Evolutionary conservation across 1,139 yeast species (phyloP), one percentile per base, ranked within the genome.

Genomic region (Hemisphaericaspora xylofermentans): DNA sequence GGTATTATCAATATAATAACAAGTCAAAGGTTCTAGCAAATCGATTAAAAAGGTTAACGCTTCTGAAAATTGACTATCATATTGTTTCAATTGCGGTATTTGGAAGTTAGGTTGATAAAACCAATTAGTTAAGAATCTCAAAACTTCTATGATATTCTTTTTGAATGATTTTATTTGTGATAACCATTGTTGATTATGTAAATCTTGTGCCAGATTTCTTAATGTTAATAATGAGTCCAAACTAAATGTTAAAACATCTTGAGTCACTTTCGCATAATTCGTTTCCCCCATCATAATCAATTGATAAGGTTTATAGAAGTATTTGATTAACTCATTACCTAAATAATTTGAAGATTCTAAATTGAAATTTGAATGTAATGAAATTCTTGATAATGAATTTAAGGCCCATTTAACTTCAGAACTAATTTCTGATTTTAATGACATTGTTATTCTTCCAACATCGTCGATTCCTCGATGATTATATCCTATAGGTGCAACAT

Each of bases 121-220:
- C 68, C 71, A 71, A 39, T 65, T 64, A 38, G 61, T 58, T 38
- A 83, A 65, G 37, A 80, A 77, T 41, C 67, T 64, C 45, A 78
- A 65, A n/a, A 82, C 71, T 37, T 62, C 78, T 39, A 58, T 58
- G 31, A 68, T 63, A 35, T 69, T 68, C 42, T 71, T 71, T 53
- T 77, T 79, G 36, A 83, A 71, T 25, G 60, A 58, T 37, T 61
- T 66, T 40, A 76, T 68, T 49, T 79, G 75, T 0, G 94, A 86
- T 46, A 93, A 65, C 62, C 83, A 75, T 58, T 86, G 91, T 33
- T 95, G 95, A 53, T 88, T 87, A 33, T 77, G 83, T 13, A 87
- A 77, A 56, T 88, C 96, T 57, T 93, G 94, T 2, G 86, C 77
- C 42, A 88, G 68, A 60, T 93, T 93, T 54, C 98, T 74, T 43